These are phyloP conservation scores for Dactylella cylindrospora DNA, from an alignment of 2,329 filamentous ascomycete genomes.

Conservation along the genomic window DNA sequence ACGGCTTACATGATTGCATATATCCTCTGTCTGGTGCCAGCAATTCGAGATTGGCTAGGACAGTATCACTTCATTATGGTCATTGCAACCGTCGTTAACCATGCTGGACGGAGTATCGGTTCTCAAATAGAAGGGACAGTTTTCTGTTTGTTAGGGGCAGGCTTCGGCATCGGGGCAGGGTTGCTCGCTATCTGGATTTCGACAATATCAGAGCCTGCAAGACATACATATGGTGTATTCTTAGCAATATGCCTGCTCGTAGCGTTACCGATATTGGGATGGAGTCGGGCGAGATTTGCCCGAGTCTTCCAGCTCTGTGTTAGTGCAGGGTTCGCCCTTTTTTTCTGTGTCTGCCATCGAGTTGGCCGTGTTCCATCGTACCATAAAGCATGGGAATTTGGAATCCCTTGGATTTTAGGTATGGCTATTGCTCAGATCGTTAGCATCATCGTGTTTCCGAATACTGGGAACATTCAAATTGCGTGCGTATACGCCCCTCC, in stretches of 20 bases:
- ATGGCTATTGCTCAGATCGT: constrained; percentile 59
- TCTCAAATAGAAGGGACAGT: constrained; percentile 61
- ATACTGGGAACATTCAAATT: constrained; percentile 60
- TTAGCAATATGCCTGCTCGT: constrained; percentile 60
- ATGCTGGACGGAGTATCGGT: constrained; percentile 60
- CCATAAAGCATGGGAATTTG: constrained; percentile 54
- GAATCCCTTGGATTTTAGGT: constrained; percentile 61
- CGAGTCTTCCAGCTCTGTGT: constrained; percentile 61
- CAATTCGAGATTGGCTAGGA: constrained; percentile 58
- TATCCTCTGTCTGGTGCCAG: constrained; percentile 59
- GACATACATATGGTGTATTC: constrained; percentile 60
- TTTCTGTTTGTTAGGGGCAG: constrained; percentile 59
- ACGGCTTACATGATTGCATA: constrained; percentile 62
- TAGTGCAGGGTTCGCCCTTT: constrained; percentile 60
- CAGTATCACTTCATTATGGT: constrained; percentile 61
- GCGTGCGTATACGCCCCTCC: constrained; percentile 51
- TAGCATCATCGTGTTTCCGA: constrained; percentile 58
- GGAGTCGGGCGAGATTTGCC: constrained; percentile 60
- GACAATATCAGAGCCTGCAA: constrained; percentile 55
- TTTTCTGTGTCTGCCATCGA: constrained; percentile 55
- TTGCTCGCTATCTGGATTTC: constrained; percentile 55
- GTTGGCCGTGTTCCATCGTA: constrained; percentile 52
- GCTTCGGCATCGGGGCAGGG: constrained; percentile 61
- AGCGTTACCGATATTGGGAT: constrained; percentile 59
- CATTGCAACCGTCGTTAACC: constrained; percentile 62